Base-by-base conservation (phyloP, 2,329 filamentous ascomycete species). In the Thielaviopsis ethacetica region DNA sequence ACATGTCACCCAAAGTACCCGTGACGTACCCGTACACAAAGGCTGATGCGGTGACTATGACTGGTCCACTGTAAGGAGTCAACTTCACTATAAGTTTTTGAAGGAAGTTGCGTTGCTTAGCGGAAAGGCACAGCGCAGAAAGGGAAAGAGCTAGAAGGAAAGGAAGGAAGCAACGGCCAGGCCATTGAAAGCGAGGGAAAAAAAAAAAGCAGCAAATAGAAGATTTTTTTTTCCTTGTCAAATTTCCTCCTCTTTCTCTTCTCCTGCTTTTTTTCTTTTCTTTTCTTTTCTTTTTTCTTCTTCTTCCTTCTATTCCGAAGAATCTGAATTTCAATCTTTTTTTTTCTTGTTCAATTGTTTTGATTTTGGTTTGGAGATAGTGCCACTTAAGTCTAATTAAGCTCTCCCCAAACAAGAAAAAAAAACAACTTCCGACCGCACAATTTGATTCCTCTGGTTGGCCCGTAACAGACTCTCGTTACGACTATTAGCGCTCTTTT, bases 1-100 rank as follows among this genome's bases (percentile, higher is more conserved):
- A 21, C 15, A 41, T 10, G 17, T 17, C 47, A 10, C 41, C 41
- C 27, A 19, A 59, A 47, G 57, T 58, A 58, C 47, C 49, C 49
- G 57, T 59, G 57, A 59, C 57, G 57, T 54, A 54, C 41, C 41
- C 50, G 57, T 54, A 54, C 41, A 24, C 50, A 53, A 22, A 26
- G 22, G 19, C 26, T 21, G 10, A n/a, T n/a, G n/a, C n/a, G n/a
- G n/a, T n/a, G n/a, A n/a, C n/a, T n/a, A 27, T 53, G 22, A 15
- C 9, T 15, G 10, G 30, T 34, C 30, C 30, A 34, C 30, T 34
- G 10, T 34, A 34, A 34, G 30, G 30, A 34, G 30, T 34, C 7
- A 34, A 34, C 30, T 34, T 34, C 30, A 34, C 30, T 34, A 10
- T 34, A 34, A 34, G 30, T 34, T 12, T 34, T 9, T 27, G 9